Percentiles rank a stretch among this genome's conserved stretches.
Conservation (phyloP, 305 asterid species). For the Fraxinus sp. region DNA sequence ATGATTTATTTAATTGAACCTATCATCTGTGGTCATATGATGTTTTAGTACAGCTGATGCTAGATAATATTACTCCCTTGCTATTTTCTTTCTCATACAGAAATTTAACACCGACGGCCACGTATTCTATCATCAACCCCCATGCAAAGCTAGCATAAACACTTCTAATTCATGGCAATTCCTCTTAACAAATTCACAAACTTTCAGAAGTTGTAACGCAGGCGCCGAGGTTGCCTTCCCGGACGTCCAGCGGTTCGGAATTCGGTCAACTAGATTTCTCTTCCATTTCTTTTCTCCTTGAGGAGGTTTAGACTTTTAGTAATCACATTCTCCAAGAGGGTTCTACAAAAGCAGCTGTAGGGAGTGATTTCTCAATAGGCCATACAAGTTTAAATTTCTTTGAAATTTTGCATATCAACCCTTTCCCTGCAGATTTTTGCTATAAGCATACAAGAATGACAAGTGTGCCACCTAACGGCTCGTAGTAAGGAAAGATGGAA, state of each 20-base stretch:
- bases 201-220: slow-evolving; percentile 55
- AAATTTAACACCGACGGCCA: slow-evolving; percentile 52
- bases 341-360: slow-evolving; percentile 51
- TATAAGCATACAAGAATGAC: slow-evolving; percentile 47
- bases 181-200: slow-evolving; percentile 44
- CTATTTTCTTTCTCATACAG: slow-evolving; percentile 45
- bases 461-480: slow-evolving; percentile 68
- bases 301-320: slow-evolving; percentile 45
- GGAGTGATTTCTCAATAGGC: slow-evolving; percentile 77
- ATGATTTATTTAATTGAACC: too few species aligned
- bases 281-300: slow-evolving; percentile 52
- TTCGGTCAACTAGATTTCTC: slow-evolving; percentile 42
- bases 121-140: slow-evolving; percentile 62
- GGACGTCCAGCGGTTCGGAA: slow-evolving; percentile 49
- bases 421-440: slow-evolving; percentile 61
- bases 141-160: slow-evolving; percentile 69
- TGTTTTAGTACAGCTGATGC: too few species aligned
- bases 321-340: slow-evolving; percentile 60
- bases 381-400: slow-evolving; percentile 58
- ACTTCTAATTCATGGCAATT: slow-evolving; percentile 47
- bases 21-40: neutral
- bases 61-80: slow-evolving; percentile 25
- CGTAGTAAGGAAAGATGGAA: slow-evolving; percentile 76
- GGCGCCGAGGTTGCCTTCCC: slow-evolving; percentile 62
- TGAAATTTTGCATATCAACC: slow-evolving; percentile 58